Conservation (phyloP, 192 early-diverging fungal species). For the Podila minutissima region DNA sequence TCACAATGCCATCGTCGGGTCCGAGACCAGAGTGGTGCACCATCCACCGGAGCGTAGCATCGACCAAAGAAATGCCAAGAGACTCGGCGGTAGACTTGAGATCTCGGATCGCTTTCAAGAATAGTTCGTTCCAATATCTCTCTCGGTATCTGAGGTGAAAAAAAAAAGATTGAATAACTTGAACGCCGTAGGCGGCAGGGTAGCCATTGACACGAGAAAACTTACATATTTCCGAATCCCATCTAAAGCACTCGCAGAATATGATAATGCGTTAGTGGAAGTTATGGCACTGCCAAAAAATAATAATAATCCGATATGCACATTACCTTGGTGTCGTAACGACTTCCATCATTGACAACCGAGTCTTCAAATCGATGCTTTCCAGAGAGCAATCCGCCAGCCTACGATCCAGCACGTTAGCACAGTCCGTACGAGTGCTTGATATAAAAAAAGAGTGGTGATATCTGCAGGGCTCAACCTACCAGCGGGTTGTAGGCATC, state of each 20-base stretch:
- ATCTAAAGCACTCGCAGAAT: too few species aligned
- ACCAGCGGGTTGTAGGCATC: slow-evolving; percentile 73
- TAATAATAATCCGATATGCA: too few species aligned
- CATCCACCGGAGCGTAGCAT: slow-evolving; percentile 53
- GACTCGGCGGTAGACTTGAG: slow-evolving; percentile 29
- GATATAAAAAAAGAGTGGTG: background rate
- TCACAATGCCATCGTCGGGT: slow-evolving; percentile 42
- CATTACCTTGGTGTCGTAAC: slow-evolving; percentile 12
- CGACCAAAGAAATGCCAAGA: slow-evolving; percentile 33
- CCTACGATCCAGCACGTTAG: slow-evolving; percentile 1
- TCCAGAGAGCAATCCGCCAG: slow-evolving; percentile 39
- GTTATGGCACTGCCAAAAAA: too few species aligned
- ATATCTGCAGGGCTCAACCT: background rate
- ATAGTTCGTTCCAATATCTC: slow-evolving; percentile 56
- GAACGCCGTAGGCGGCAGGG: too few species aligned
- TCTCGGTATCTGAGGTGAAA: too few species aligned
- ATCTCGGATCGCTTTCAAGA: slow-evolving; percentile 61
- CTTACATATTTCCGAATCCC: too few species aligned
- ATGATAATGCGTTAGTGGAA: too few species aligned
- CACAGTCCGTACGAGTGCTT: background rate
- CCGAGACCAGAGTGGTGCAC: slow-evolving; percentile 49
- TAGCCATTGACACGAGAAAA: too few species aligned
- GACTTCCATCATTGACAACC: slow-evolving; percentile 11
- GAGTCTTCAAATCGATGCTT: slow-evolving; percentile 12
- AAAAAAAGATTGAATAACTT: too few species aligned